Evolutionary conservation across 768 basidiomycete genomes (phyloP), one percentile per base, ranked within the genome.

Genomic region (Termitomyces sp.): DNA sequence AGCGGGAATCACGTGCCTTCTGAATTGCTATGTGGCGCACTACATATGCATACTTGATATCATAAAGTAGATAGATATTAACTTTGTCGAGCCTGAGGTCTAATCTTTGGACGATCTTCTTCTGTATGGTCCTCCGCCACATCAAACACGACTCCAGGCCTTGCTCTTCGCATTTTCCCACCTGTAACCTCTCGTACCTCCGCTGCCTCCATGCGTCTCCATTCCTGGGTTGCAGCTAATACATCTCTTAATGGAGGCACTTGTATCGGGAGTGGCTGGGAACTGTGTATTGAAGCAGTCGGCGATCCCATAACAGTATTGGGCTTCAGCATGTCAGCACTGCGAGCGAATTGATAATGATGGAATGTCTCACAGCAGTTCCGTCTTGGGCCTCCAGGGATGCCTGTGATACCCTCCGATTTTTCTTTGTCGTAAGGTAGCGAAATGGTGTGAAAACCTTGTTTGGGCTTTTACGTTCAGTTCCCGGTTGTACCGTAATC

Each of bases 371-470:
- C 70, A 92, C 91, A 51, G 87, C 86, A 56, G 89, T 90, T 40
- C 91, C 91, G 66, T 91, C 84, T 64, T 85, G 81, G 28, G 89
- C 91, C 68, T 93, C 91, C 35, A 89, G 75, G 44, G 91, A 93
- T 36, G 85, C 85, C 40, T 82, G 79, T 16, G 91, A 92, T 44
- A 92, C 75, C 7, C 87, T 85, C 35, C 86, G 82, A 68, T 86
- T 78, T 65, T 82, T 78, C 67, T 81, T 85, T 35, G 72, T 77
- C 26, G 74, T 74, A 63, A 89, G 63, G 65, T 89, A 79, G 47
- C 83, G 82, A 71, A 89, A 88, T 0, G 88, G 82, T 18, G 80
- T 80, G 64, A 86, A 85, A 23, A 83, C 76, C 55, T 78, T 81
- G 35, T 72, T 74, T 10, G 75, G 67, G 58, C 76, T 75, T 56